phyloP scores from a whole-genome alignment of 1,284 basidiomycete species.

The Trichosporon sp. region DNA sequence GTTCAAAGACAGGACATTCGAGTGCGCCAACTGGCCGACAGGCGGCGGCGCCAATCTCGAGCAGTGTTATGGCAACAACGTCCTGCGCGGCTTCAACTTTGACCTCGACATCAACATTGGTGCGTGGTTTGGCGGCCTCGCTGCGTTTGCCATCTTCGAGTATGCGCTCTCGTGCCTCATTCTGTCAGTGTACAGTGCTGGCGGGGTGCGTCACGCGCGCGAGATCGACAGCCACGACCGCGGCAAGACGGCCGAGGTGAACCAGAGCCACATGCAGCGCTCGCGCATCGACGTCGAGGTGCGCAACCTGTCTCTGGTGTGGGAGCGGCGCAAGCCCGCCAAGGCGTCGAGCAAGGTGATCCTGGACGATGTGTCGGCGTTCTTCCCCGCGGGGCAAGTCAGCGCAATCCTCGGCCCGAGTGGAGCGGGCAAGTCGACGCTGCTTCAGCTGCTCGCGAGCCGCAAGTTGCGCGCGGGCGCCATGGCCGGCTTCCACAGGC shows the following conservation, averaged over 20 bases:
- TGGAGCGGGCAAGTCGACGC: slow-evolving; percentile 51
- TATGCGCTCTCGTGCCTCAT: slow-evolving; percentile 43
- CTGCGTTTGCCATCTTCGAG: slow-evolving; percentile 43
- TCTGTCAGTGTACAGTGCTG: slow-evolving; percentile 44
- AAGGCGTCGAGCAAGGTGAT: slow-evolving; percentile 44
- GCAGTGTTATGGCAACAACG: slow-evolving; percentile 49
- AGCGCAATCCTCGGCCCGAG: slow-evolving; percentile 51
- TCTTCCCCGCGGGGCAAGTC: slow-evolving; percentile 51
- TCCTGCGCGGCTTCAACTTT: slow-evolving; percentile 47
- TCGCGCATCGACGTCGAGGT: slow-evolving; percentile 45
- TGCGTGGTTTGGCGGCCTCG: slow-evolving; percentile 47
- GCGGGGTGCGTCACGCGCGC: slow-evolving; percentile 49
- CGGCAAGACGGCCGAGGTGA: slow-evolving; percentile 42
- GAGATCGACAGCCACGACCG: slow-evolving; percentile 40
- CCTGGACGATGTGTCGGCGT: slow-evolving; percentile 47
- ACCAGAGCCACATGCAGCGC: slow-evolving; percentile 45
- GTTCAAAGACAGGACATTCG: slow-evolving; percentile 47
- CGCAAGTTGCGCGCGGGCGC: slow-evolving; percentile 44
- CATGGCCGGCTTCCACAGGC: slow-evolving; percentile 38
- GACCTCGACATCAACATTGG: slow-evolving; percentile 39
- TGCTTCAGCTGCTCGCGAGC: slow-evolving; percentile 52
- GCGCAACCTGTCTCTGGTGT: slow-evolving; percentile 37
- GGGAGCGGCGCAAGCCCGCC: slow-evolving; percentile 33
- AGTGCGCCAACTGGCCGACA: slow-evolving; percentile 34
- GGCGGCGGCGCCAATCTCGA: slow-evolving; percentile 39